Percentiles rank a stretch among this genome's conserved stretches.
These are phyloP conservation scores for Ophiostoma australiae DNA, from an alignment of 2,329 filamentous ascomycete genomes.

Conservation along the genomic window DNA sequence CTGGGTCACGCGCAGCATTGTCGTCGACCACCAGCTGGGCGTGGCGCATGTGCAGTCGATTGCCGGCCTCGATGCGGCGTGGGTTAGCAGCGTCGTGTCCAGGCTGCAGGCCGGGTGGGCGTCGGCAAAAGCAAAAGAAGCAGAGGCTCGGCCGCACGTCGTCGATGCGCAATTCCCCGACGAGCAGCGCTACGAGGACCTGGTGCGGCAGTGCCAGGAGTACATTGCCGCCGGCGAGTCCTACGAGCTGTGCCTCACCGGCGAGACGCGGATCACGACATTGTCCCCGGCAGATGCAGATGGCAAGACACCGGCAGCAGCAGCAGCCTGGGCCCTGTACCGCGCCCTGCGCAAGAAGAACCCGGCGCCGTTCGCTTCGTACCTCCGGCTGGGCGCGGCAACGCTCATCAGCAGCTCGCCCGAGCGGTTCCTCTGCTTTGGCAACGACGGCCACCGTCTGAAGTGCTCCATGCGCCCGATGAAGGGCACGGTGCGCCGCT, in stretches of 20 bases:
- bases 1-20: constrained; percentile 71
- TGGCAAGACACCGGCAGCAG: neutral
- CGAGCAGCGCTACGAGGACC: constrained; percentile 54
- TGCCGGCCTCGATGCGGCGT: constrained; percentile 29
- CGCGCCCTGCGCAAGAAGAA: constrained; percentile 64
- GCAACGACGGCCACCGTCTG: constrained; percentile 23
- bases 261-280: constrained; percentile 59
- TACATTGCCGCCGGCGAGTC: constrained; percentile 72
- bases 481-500: constrained; percentile 92
- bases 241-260: constrained; percentile 81
- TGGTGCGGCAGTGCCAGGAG: constrained; percentile 65
- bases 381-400: constrained; percentile 62
- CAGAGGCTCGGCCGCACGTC: neutral
- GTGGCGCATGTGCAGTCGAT: constrained; percentile 64
- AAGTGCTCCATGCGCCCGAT: constrained; percentile 80
- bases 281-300: neutral
- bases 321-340: constrained; percentile 63
- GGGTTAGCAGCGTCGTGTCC: constrained; percentile 42
- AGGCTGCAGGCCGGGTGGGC: constrained; percentile 34
- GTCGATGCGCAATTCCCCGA: constrained; percentile 40
- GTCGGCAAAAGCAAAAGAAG: neutral
- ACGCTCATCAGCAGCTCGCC: constrained; percentile 81
- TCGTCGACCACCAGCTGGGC: constrained; percentile 65
- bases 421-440: constrained; percentile 67
- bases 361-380: constrained; percentile 80